Percentiles rank a stretch among this genome's conserved stretches.
Evolutionary conservation across 163 green algal species (phyloP).

Genomic region (Volvox carteri): DNA sequence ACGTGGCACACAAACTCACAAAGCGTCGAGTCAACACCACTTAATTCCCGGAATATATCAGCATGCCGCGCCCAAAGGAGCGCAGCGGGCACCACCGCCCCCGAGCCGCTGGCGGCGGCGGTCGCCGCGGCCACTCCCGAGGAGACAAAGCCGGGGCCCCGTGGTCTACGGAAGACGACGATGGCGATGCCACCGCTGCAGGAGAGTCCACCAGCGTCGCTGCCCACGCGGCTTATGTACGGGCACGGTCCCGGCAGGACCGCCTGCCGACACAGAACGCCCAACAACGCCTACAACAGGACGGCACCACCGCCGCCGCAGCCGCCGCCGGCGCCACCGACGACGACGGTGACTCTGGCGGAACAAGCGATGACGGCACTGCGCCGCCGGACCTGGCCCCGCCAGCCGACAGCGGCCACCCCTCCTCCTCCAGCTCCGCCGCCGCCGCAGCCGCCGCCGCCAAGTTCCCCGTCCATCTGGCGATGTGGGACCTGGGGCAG

Average conservation of each 20-base stretch:
- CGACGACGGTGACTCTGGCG: slow-evolving; percentile 12
- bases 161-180: neutral
- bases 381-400: neutral
- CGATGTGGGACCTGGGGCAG: slow-evolving; percentile 97
- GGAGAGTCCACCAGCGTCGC: slow-evolving; percentile 9
- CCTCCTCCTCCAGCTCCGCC: neutral
- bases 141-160: slow-evolving; percentile 16
- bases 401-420: neutral
- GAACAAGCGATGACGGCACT: neutral
- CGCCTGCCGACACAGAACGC: neutral
- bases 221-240: neutral
- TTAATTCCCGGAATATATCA: neutral
- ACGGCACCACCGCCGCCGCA: neutral
- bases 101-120: neutral
- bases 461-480: slow-evolving; percentile 60
- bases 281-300: neutral
- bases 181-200: neutral
- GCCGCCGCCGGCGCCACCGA: neutral
- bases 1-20: too few species aligned
- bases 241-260: neutral
- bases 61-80: slow-evolving; percentile 34
- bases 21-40: too few species aligned
- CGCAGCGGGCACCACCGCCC: neutral
- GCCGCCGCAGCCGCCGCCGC: neutral
- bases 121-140: neutral